Percentiles rank a stretch among this genome's conserved stretches.
Conservation (phyloP, 2,329 filamentous ascomycete genomes). For the Erysiphe neolycopersici region DNA sequence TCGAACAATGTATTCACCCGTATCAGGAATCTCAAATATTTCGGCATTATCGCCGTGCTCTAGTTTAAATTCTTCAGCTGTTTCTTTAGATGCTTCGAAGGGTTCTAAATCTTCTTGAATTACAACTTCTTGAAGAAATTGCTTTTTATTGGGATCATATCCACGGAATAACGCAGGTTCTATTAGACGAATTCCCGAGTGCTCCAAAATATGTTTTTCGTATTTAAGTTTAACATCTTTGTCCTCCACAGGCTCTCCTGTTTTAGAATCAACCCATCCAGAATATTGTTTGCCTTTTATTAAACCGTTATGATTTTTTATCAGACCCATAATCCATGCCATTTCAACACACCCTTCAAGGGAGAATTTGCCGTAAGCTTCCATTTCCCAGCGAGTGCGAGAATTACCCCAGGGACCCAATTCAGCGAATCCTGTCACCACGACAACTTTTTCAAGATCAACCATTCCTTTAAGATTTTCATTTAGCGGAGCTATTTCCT, state of each 20-base stretch:
- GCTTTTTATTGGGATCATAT: conserved; percentile 96
- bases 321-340: conserved; percentile 99
- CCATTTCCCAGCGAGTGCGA: conserved; percentile 97
- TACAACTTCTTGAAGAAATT: conserved; percentile 89
- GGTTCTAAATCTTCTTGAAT: conserved; percentile 93
- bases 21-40: conserved; percentile 81
- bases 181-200: conserved; percentile 90
- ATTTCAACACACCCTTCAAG: conserved; percentile 96
- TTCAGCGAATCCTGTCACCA: conserved; percentile 89
- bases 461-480: conserved; percentile 88
- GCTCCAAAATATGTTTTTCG: conserved; percentile 86
- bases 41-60: conserved; percentile 96
- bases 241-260: conserved; percentile 84
- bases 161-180: conserved; percentile 92
- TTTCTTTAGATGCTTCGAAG: conserved; percentile 93
- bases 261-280: conserved; percentile 88
- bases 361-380: conserved; percentile 86
- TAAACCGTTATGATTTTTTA: conserved; percentile 92
- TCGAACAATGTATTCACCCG: conserved; percentile 80
- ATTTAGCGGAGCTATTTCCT: conserved; percentile 71
- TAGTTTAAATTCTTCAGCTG: conserved; percentile 86
- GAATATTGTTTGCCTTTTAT: conserved; percentile 93
- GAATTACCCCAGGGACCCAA: conserved; percentile 97
- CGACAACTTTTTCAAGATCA: conserved; percentile 90
- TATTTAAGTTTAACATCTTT: conserved; percentile 96